Base-by-base conservation (phyloP, 1,139 yeast species). In the Debaryomyces coudertii region DNA sequence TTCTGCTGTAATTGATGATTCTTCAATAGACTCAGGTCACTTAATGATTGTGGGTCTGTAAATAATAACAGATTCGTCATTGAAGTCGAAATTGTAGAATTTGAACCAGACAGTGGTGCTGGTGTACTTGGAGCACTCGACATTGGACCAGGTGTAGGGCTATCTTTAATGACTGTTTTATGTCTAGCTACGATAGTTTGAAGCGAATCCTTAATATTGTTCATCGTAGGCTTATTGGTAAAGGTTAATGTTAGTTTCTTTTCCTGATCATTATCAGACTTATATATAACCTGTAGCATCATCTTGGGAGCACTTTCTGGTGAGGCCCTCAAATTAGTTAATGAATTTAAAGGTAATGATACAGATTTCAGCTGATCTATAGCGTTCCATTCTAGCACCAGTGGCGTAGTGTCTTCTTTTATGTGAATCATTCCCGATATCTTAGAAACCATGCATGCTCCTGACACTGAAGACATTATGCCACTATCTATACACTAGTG, bases 1-100 rank as follows among this genome's bases (percentile, higher is more conserved):
- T 82, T 81, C 56, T 90, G 95, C 58, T 93, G 99, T 28, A 93
- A 71, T 45, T 82, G 84, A 42, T 82, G 77, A 62, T 93, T 90
- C 46, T 82, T 79, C 50, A 90, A 69, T 44, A 90, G 64, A 43
- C 55, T 66, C 15, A 66, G 63, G 49, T 73, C 78, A 4, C 72
- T 61, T 14, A 75, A 58, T 8, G 73, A 57, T 6, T 62, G 63
- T 1, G 63, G 63, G 30, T 53, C 52, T 46, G 47, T 53, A 24
- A 65, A 68, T 12, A 66, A 62, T 37, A 67, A 53, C 35, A 62
- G 61, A 45, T 64, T 61, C 28, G 63, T 60, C 36, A 63, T 54
- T 30, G 45, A 36, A 41, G 46, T 23, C 8, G 51, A 47, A 5
- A 48, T 24, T 9, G 47, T 39, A 2, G 55, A 27, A 6, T 49